Percentiles rank a stretch among this genome's conserved stretches.
Conservation (phyloP, 1,284 basidiomycete species). For the Tetrapyrgos nigripes region DNA sequence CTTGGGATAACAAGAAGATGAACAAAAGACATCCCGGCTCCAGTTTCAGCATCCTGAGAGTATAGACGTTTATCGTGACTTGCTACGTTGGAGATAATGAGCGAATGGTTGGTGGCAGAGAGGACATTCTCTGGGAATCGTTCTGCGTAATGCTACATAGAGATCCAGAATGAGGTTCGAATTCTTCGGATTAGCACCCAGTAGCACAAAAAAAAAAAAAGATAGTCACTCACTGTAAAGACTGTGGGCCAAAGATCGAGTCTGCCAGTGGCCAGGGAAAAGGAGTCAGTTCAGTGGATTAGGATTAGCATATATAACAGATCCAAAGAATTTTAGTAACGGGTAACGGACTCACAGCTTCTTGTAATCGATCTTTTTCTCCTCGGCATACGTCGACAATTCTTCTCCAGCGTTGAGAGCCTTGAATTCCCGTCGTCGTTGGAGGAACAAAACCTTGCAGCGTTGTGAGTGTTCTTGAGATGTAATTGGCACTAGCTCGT, state of each 20-base stretch:
- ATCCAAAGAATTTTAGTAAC: background rate
- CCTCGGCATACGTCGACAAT: background rate
- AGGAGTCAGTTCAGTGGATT: background rate
- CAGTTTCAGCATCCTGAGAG: background rate
- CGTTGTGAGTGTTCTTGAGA: no score
- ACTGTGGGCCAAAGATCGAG: constrained; percentile 5
- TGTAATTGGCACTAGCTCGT: no score
- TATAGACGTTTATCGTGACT: constrained; percentile 13
- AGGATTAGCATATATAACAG: no score
- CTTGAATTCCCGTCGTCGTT: background rate
- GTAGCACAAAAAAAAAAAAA: background rate
- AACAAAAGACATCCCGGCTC: constrained; percentile 14
- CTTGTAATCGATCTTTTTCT: no score
- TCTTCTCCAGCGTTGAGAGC: background rate
- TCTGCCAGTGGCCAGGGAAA: no score
- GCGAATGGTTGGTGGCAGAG: constrained; percentile 11
- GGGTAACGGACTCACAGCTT: background rate
- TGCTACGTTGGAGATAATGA: constrained; percentile 11
- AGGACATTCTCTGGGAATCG: background rate
- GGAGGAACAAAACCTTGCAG: background rate
- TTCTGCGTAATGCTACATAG: background rate
- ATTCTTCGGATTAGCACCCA: no score
- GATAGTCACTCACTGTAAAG: constrained; percentile 4
- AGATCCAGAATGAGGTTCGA: no score
- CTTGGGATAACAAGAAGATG: constrained; percentile 13